These are phyloP conservation scores for Candida nonsorbophila DNA, from an alignment of 805 yeast genomes.

Conservation along the genomic window DNA sequence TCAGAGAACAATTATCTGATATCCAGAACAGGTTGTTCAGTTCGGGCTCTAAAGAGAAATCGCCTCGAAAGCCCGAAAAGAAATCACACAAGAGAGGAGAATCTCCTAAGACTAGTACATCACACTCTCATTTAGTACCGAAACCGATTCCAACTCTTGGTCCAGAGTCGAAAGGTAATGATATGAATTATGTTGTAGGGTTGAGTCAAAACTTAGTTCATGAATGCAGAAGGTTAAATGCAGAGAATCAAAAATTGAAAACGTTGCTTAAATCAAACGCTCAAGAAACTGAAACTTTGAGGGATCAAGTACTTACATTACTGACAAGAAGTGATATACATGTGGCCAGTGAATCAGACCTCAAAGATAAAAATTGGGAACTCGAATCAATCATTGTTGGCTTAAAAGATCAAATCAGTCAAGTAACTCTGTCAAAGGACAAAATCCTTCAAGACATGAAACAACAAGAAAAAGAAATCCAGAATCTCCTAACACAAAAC, in stretches of 20 bases:
- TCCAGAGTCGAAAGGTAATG: constrained; percentile 48
- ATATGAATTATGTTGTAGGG: constrained; percentile 68
- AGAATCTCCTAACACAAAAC: constrained; percentile 36
- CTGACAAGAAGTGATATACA: constrained; percentile 28
- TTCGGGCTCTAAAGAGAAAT: constrained; percentile 9
- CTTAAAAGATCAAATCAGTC: constrained; percentile 39
- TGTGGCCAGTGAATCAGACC: constrained; percentile 39
- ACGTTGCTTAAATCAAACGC: constrained; percentile 34
- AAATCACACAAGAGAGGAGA: constrained; percentile 4
- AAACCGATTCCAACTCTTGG: constrained; percentile 28
- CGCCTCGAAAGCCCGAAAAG: constrained; percentile 4
- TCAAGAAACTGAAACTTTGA: constrained; percentile 37
- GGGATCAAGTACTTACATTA: constrained; percentile 29
- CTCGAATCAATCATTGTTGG: constrained; percentile 49
- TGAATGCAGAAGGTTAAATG: constrained; percentile 67
- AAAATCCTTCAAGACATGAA: constrained; percentile 28
- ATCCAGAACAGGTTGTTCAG: constrained; percentile 30
- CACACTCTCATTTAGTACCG: not conserved
- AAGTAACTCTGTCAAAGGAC: constrained; percentile 34
- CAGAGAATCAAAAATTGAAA: constrained; percentile 51
- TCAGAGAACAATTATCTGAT: constrained; percentile 35
- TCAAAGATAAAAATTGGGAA: constrained; percentile 62
- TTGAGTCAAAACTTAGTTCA: constrained; percentile 64
- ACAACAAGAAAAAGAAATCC: constrained; percentile 24
- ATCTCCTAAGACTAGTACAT: not conserved